phyloP scores from a whole-genome alignment of 805 yeast genomes.

The Kluyveromyces wickerhamii region DNA sequence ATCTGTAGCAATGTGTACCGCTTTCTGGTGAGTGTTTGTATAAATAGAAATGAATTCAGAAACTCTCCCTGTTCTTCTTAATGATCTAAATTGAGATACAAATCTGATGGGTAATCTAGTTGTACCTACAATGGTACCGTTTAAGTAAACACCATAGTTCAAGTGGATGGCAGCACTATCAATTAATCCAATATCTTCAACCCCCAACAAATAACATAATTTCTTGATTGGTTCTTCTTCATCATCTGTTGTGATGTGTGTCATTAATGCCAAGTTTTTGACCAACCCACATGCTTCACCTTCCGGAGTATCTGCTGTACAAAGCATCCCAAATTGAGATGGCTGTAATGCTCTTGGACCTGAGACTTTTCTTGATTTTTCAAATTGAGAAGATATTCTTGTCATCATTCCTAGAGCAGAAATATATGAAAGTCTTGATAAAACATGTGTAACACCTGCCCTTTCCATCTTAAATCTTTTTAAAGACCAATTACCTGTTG shows the following conservation, averaged over 20 bases:
- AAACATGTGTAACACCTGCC: constrained; percentile 97
- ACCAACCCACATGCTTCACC: constrained; percentile 99
- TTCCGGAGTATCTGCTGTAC: constrained; percentile 98
- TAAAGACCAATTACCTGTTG: constrained; percentile 98
- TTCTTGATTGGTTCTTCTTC: constrained; percentile 83
- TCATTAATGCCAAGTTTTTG: constrained; percentile 93
- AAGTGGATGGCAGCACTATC: constrained; percentile 80
- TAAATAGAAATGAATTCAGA: constrained; percentile 89
- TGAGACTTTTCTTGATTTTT: constrained; percentile 93
- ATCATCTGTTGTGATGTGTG: constrained; percentile 97
- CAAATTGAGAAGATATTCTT: constrained; percentile 97
- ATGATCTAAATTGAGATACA: constrained; percentile 64
- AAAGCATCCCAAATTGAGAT: constrained; percentile 97
- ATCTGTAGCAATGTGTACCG: constrained; percentile 97
- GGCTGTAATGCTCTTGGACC: constrained; percentile 99
- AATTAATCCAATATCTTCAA: constrained; percentile 72
- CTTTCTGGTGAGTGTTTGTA: constrained; percentile 79
- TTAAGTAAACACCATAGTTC: constrained; percentile 76
- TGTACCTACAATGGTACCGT: constrained; percentile 91
- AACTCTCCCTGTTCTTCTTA: constrained; percentile 78
- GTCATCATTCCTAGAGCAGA: constrained; percentile 99
- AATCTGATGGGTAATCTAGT: constrained; percentile 82
- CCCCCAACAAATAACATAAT: constrained; percentile 76
- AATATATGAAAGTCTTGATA: constrained; percentile 84
- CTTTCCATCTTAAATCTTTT: constrained; percentile 99